Conservation (phyloP, 768 basidiomycete genomes). For the Sarcodon aspratus region DNA sequence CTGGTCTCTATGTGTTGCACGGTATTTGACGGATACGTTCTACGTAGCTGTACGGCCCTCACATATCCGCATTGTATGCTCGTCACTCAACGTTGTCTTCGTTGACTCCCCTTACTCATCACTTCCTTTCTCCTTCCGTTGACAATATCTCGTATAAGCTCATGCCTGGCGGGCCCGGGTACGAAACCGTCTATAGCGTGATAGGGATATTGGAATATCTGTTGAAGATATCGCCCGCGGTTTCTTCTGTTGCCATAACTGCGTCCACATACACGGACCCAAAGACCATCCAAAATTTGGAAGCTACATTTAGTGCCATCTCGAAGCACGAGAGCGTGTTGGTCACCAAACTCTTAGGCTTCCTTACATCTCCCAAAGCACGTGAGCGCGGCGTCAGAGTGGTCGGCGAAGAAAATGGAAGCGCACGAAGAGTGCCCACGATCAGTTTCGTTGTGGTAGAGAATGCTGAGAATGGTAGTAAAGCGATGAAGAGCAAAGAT, state of each 20-base stretch:
- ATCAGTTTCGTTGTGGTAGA: constrained; percentile 63
- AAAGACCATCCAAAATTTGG: constrained; percentile 24
- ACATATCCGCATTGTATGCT: constrained; percentile 56
- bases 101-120: constrained; percentile 50
- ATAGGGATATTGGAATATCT: constrained; percentile 57
- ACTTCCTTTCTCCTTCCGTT: constrained; percentile 41
- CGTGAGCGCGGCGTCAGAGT: constrained; percentile 50
- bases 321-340: constrained; percentile 51
- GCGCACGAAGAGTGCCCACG: constrained; percentile 46
- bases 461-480: constrained; percentile 13
- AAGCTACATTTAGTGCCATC: constrained; percentile 44
- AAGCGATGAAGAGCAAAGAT: constrained; percentile 45
- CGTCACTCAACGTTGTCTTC: constrained; percentile 33
- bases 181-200: constrained; percentile 54
- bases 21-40: not conserved
- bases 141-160: constrained; percentile 44
- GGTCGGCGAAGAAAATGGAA: constrained; percentile 44
- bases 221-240: constrained; percentile 38
- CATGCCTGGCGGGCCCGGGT: constrained; percentile 64
- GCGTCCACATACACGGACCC: not conserved
- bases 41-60: constrained; percentile 61
- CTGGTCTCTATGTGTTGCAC: not conserved
- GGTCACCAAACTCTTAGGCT: constrained; percentile 40
- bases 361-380: constrained; percentile 31
- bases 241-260: not conserved